Evolutionary conservation across 176 grass and related monocot genomes (phyloP), one percentile per base, ranked within the genome.

Genomic region (Aegilops bicornis): DNA sequence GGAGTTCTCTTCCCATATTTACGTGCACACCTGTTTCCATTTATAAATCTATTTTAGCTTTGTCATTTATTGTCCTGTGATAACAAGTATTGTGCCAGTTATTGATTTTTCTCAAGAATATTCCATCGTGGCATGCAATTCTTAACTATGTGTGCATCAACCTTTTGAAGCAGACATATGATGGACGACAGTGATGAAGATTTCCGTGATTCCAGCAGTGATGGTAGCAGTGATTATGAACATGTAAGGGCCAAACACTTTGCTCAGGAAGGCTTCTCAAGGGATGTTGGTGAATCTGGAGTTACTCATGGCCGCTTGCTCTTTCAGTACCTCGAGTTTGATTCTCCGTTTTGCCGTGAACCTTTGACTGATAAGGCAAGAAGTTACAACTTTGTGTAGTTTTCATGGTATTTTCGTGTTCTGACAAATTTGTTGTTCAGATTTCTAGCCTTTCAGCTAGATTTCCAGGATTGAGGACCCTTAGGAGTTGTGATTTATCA

Each of bases 281-380:
- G 67, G 73, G 83, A 92, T 69, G 80, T 89, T 74, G n/a, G 83
- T 84, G 87, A 86, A 89, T 86, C 67, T 61, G 74, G 61, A 80
- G 87, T 80, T 67, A 83, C 22, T 31, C 83, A 76, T 24, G 76
- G 80, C 8, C 27, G 20, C 68, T 73, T 92, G 58, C 90, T 92
- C 58, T 89, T 92, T 84, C 83, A 92, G 20, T 89, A 86, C 76
- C 75, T 89, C 39, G 90, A 89, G 72, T 73, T 74, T 1, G 87
- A 92, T 86, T 78, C 84, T 76, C 90, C 87, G 20, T 92, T 83
- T 52, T 65, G 85, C 75, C 90, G 90, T 68, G 84, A 89, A 84
- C 90, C 90, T 76, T 87, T 92, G 40, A 73, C 84, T 84, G 87
- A 92, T 68, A 91, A 91, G 89, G 89, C 36, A 91, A 47, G 58